Conservation (phyloP, 306 rosid genomes). For the Mucuna pruriens region DNA sequence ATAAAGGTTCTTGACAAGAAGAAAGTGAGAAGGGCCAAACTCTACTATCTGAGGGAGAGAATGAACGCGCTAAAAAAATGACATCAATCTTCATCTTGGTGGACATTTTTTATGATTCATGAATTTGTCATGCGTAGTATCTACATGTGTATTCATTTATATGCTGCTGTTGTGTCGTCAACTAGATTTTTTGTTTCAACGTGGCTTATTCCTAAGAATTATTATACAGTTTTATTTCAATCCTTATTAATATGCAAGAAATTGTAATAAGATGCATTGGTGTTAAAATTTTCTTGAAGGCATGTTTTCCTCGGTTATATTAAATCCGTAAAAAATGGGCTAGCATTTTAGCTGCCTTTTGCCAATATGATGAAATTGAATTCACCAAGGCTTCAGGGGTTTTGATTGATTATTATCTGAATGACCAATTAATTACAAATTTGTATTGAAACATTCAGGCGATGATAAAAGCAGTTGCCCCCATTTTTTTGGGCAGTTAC, state of each 20-base stretch:
- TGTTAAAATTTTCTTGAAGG: constrained; percentile 14
- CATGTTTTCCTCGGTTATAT: not conserved
- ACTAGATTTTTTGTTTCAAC: not conserved
- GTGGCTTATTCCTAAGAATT: constrained; percentile 1
- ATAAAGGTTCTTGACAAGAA: constrained; percentile 93
- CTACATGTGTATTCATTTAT: constrained; percentile 35
- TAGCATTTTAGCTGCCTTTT: constrained; percentile 4
- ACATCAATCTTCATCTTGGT: constrained; percentile 33
- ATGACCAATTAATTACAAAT: not conserved
- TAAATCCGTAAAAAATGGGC: not conserved
- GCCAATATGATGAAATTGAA: constrained; percentile 22
- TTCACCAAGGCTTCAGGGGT: not conserved
- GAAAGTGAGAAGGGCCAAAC: constrained; percentile 96
- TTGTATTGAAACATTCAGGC: not conserved
- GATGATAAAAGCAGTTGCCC: not conserved
- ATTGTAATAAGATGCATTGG: constrained; percentile 7
- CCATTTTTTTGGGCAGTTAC: not conserved
- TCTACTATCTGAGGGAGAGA: constrained; percentile 88
- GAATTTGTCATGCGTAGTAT: constrained; percentile 22
- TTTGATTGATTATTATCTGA: not conserved
- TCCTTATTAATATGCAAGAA: constrained; percentile 5
- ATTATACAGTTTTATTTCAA: constrained; percentile 3
- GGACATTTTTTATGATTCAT: constrained; percentile 33
- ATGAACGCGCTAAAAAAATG: constrained; percentile 83
- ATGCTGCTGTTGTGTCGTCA: constrained; percentile 16